A percentile compares a stretch with the other conserved stretches of the same genome.
Evolutionary conservation across 2,329 filamentous ascomycete genomes (phyloP).

Genomic region (Talaromyces sp.): DNA sequence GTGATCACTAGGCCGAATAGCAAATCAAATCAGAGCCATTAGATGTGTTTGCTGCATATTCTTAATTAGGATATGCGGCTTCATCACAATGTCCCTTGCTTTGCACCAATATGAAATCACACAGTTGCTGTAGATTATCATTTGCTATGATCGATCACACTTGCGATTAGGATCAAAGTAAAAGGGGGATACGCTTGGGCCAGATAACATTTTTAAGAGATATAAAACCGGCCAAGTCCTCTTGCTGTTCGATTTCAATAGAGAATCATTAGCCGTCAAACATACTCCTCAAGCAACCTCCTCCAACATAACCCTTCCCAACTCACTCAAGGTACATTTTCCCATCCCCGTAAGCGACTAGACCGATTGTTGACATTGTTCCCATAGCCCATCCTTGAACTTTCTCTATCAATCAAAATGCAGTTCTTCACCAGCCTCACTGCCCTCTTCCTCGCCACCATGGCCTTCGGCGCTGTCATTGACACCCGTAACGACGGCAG

Average conservation of each 20-base stretch:
- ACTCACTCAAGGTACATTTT: background rate
- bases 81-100: background rate
- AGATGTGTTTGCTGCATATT: background rate
- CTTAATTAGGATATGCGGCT: background rate
- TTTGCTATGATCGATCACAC: background rate
- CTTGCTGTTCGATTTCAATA: background rate
- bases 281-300: background rate
- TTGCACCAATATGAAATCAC: background rate
- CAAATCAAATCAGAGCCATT: background rate
- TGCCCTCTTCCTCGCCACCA: constrained; percentile 16
- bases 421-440: constrained; percentile 20
- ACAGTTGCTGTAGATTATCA: background rate
- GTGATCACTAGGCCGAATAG: background rate
- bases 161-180: background rate
- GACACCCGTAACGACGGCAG: constrained; percentile 13
- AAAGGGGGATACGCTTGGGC: background rate
- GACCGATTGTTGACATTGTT: background rate
- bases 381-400: background rate
- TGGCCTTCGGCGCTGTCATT: constrained; percentile 18
- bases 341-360: too few relatives aligned
- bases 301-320: too few relatives aligned
- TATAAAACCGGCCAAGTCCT: constrained; percentile 10
- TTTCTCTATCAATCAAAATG: constrained; percentile 14
- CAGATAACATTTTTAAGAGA: background rate
- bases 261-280: background rate